Evolutionary conservation across 306 rosid genomes (phyloP).

Genomic region (Trifolium subterraneum): DNA sequence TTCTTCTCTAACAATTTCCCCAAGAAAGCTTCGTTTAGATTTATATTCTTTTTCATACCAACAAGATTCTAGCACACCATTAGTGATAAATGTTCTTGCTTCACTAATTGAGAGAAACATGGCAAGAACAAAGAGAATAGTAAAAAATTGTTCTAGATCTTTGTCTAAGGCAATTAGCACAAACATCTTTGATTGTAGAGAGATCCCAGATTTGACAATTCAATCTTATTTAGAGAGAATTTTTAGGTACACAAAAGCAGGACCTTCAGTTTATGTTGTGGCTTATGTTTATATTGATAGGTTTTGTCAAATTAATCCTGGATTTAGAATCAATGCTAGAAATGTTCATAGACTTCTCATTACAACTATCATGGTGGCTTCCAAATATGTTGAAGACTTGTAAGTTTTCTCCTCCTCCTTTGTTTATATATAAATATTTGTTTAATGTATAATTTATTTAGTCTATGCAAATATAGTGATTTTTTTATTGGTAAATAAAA

Average conservation of each 20-base stretch:
- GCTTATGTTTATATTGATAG: constrained; percentile 94
- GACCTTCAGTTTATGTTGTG: constrained; percentile 79
- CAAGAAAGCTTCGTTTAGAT: constrained; percentile 83
- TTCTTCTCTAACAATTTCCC: constrained; percentile 64
- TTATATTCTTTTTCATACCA: constrained; percentile 70
- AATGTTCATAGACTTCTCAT: constrained; percentile 90
- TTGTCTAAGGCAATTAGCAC: constrained; percentile 53
- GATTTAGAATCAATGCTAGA: constrained; percentile 67
- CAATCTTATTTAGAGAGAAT: constrained; percentile 81
- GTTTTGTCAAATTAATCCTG: constrained; percentile 75
- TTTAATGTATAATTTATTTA: too few species aligned
- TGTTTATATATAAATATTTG: not conserved
- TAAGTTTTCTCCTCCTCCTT: constrained; percentile 47
- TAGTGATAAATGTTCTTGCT: constrained; percentile 77
- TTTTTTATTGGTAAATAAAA: too few species aligned
- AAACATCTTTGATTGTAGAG: constrained; percentile 69
- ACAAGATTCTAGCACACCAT: constrained; percentile 62
- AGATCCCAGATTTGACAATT: constrained; percentile 84
- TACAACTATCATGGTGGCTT: constrained; percentile 94
- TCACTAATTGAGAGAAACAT: constrained; percentile 86
- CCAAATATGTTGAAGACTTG: constrained; percentile 91
- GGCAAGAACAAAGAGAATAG: constrained; percentile 80
- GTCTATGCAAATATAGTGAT: too few species aligned
- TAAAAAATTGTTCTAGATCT: constrained; percentile 53
- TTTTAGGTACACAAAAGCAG: constrained; percentile 83